Evolutionary conservation across 345 rosid genomes (phyloP).

Genomic region (Euphorbia pulcherrima): DNA sequence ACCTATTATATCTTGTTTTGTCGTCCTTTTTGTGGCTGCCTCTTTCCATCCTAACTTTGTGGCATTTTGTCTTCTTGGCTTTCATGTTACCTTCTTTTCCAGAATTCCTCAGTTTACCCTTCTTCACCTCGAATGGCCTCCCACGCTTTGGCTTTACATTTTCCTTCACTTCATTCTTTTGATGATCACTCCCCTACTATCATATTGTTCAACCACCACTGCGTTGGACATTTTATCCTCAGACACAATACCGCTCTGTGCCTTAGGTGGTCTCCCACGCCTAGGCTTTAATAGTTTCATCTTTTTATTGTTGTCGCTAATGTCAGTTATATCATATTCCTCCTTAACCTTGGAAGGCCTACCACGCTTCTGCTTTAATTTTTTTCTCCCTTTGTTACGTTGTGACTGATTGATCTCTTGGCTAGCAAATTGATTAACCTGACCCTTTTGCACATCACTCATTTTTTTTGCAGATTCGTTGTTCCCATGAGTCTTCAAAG

Average conservation of each 20-base stretch:
- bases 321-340: not conserved
- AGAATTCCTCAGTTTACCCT: not conserved
- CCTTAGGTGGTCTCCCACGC: conserved; percentile 10
- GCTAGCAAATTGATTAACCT: not conserved
- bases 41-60: conserved; percentile 23
- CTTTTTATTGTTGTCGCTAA: not conserved
- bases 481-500: conserved; percentile 14
- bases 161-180: conserved; percentile 12
- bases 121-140: conserved; percentile 15
- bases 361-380: conserved; percentile 23
- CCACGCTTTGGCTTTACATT: conserved; percentile 25
- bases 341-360: conserved; percentile 31
- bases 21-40: conserved; percentile 18
- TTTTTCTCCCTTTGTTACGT: conserved; percentile 1
- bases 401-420: not conserved
- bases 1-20: conserved; percentile 22
- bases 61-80: conserved; percentile 18
- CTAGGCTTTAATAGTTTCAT: conserved; percentile 1
- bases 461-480: not conserved
- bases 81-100: conserved; percentile 23
- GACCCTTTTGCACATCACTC: conserved; percentile 11
- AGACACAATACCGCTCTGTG: not conserved
- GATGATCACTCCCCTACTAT: conserved; percentile 14
- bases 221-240: not conserved
- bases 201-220: not conserved